Evolutionary conservation across 1,139 yeast species (phyloP).

Genomic region (Blastobotrys arbuscula): DNA sequence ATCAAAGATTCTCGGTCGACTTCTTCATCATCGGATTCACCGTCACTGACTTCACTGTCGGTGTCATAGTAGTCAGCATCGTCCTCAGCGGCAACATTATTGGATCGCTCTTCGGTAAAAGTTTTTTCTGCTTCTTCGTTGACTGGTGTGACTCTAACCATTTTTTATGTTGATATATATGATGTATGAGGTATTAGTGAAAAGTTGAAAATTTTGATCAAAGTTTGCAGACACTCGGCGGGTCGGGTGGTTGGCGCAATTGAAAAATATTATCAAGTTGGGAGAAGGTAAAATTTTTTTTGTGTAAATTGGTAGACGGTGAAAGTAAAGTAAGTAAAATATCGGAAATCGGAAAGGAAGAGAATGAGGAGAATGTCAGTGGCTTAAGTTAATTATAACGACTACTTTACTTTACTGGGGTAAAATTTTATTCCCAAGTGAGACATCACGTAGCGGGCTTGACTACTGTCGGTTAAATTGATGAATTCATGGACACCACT

Average conservation of each 20-base stretch:
- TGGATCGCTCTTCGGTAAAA: constrained; percentile 38
- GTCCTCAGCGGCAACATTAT: constrained; percentile 28
- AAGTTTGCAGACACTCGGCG: neutral
- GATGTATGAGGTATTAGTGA: neutral
- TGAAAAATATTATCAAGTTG: neutral
- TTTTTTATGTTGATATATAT: constrained; percentile 26
- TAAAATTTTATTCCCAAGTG: no score
- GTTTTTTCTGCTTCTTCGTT: constrained; percentile 36
- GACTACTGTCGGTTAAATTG: no score
- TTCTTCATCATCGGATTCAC: constrained; percentile 67
- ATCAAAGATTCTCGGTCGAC: constrained; percentile 73
- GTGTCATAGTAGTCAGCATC: constrained; percentile 33
- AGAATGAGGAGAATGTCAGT: no score
- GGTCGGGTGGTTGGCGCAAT: neutral
- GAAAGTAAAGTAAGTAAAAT: no score
- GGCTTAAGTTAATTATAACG: no score
- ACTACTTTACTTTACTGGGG: no score
- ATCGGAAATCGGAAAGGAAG: no score
- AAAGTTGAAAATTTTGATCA: neutral
- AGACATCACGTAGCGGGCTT: no score
- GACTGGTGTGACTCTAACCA: constrained; percentile 73
- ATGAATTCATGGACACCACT: no score
- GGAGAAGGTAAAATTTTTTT: neutral
- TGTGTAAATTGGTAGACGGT: no score
- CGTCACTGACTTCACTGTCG: constrained; percentile 41